Base-by-base conservation (phyloP, 78 protist genomes). In the Guillardia theta region DNA sequence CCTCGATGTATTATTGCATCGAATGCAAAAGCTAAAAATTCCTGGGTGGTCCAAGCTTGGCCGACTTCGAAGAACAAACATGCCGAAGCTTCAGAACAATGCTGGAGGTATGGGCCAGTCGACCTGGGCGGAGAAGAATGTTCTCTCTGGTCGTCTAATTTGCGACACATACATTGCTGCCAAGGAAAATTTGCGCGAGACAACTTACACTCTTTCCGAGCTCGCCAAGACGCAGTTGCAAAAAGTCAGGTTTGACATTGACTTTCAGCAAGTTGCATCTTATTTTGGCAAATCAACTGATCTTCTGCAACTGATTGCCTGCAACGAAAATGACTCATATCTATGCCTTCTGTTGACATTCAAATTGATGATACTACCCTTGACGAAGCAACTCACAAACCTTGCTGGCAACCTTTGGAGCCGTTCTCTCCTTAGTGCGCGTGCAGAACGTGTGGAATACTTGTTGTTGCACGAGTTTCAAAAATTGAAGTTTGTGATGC, bases 391-490 rank as follows among this genome's bases (percentile, higher is more conserved):
- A 88, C 97, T 99, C 41, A 98, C 99, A 22, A 78, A 39, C 93
- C 93, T 97, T 10, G 94, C 96, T 12, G 99, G 99, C 64, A 98
- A 98, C 92, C 95, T 97, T 24, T 98, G 99, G 99, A 48, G 90
- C 39, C 0, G 93, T 0, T 95, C 96, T 27, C 93, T 95, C 27
- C 53, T 62, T 36, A 80, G 94, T 18, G 92, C 95, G 39, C 95
- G 99, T 18, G 98, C 99, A 0, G 99, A 98, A 94, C 97, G 99
- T 24, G 97, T 96, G 70, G 99, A 99, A 96, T 98, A 96, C 93
- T 96, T 98, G 8, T 94, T 99, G 47, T 92, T 98, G 78, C 99
- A 99, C 95, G 98, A 95, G 83, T 99, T 99, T 95, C 97, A 97
- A 44, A 44, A 87, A 33, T 80, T 93, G 53, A 96, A 97, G 37